Conservation (phyloP, 768 basidiomycete species). For the Amanita subjunquillea region DNA sequence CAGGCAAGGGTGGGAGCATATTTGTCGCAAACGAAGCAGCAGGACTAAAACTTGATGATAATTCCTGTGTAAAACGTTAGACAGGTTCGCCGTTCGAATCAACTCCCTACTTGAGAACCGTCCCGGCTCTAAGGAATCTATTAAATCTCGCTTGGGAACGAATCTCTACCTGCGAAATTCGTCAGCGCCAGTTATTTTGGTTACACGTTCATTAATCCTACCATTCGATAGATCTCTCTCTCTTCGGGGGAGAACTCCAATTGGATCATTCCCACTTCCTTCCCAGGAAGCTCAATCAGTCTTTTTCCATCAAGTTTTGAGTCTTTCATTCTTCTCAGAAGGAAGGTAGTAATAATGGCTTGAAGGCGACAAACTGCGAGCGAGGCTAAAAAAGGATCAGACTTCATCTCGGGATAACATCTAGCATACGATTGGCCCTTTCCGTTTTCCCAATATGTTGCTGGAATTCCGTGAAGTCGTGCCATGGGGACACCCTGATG, state of each 20-base stretch:
- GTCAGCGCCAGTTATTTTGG: neutral
- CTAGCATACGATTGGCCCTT: conserved; percentile 39
- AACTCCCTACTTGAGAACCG: conserved; percentile 48
- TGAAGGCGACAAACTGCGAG: conserved; percentile 52
- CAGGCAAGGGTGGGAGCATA: conserved; percentile 59
- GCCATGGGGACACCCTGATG: conserved; percentile 34
- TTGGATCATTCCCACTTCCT: conserved; percentile 37
- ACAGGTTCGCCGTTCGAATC: neutral
- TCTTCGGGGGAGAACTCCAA: conserved; percentile 55
- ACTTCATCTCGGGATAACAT: neutral
- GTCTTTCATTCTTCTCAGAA: conserved; percentile 56
- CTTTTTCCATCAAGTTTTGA: conserved; percentile 55
- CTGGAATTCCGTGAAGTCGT: conserved; percentile 33
- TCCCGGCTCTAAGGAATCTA: conserved; percentile 46
- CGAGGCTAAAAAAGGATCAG: conserved; percentile 21
- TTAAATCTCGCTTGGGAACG: conserved; percentile 54
- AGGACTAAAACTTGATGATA: conserved; percentile 45
- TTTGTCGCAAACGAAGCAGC: conserved; percentile 48
- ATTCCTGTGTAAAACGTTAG: conserved; percentile 24
- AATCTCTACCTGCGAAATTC: conserved; percentile 33
- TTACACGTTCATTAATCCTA: conserved; percentile 7
- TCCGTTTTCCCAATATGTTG: conserved; percentile 26
- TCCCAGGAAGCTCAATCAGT: conserved; percentile 55
- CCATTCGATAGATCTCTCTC: conserved; percentile 50
- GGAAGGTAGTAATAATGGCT: conserved; percentile 39